Percentiles rank a stretch among this genome's conserved stretches.
Conservation (phyloP, 2,329 filamentous ascomycete genomes). For the Ascochyta rabiei region DNA sequence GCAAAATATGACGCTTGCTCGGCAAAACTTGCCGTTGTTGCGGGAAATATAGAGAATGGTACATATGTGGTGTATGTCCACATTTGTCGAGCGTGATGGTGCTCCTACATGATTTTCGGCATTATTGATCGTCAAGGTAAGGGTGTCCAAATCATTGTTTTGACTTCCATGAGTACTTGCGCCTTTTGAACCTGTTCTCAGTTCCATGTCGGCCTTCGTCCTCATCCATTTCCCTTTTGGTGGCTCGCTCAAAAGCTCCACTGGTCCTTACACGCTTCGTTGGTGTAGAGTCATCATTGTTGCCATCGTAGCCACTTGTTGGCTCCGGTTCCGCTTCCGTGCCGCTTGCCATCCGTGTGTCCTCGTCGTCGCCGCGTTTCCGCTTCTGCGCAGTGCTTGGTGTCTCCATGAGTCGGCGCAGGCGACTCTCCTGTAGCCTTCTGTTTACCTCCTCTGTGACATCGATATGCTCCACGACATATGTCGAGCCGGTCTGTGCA, state of each 20-base stretch:
- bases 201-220: slow-evolving; percentile 6
- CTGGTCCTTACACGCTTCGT: slow-evolving; percentile 36
- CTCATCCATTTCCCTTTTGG: slow-evolving; percentile 24
- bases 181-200: slow-evolving; percentile 23
- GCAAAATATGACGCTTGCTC: slow-evolving; percentile 41
- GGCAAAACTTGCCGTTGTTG: slow-evolving; percentile 34
- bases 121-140: not conserved
- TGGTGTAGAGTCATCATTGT: slow-evolving; percentile 16
- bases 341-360: slow-evolving; percentile 23
- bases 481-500: slow-evolving; percentile 19
- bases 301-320: slow-evolving; percentile 22
- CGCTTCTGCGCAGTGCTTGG: slow-evolving; percentile 44
- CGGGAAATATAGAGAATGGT: not conserved
- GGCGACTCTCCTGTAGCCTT: slow-evolving; percentile 36
- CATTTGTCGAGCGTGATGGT: too few species aligned
- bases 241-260: slow-evolving; percentile 28
- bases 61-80: not conserved
- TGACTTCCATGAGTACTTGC: slow-evolving; percentile 15
- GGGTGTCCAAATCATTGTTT: not conserved
- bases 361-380: slow-evolving; percentile 37
- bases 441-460: slow-evolving; percentile 44
- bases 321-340: slow-evolving; percentile 23
- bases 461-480: slow-evolving; percentile 37
- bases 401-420: slow-evolving; percentile 40
- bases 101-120: not conserved